Conservation (phyloP, 495 filamentous ascomycete genomes). For the Tirmania nivea region DNA sequence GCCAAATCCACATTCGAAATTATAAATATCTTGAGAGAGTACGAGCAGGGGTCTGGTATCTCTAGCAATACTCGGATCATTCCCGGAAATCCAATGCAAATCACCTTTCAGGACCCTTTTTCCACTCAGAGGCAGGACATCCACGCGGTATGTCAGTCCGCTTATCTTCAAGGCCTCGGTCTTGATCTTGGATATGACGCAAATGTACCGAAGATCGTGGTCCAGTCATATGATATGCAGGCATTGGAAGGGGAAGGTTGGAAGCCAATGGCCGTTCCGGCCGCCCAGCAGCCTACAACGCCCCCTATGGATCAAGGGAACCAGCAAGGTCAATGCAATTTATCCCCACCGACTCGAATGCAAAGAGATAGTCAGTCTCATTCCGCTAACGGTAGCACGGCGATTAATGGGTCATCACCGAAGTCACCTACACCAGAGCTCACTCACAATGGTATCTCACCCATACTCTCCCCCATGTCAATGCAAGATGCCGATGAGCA, state of each 20-base stretch:
- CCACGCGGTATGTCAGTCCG: background rate
- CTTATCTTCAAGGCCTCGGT: background rate
- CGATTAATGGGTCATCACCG: background rate
- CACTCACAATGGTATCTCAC: background rate
- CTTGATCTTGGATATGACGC: background rate
- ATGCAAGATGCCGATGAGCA: background rate
- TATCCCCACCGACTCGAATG: background rate
- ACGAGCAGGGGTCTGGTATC: conserved; percentile 5
- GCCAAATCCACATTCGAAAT: conserved; percentile 17
- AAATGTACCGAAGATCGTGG: background rate
- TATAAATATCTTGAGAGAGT: conserved; percentile 12
- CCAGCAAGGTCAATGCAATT: background rate
- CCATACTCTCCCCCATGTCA: background rate
- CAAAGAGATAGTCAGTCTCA: too few relatives aligned
- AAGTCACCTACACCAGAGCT: background rate
- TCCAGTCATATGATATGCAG: background rate
- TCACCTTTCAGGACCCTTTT: background rate
- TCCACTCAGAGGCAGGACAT: background rate
- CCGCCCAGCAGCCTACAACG: background rate
- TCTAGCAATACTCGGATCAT: background rate
- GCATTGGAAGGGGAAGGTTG: background rate
- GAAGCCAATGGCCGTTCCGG: background rate
- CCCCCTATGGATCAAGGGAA: background rate
- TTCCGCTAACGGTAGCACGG: background rate
- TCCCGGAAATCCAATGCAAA: background rate